Base-by-base conservation (phyloP, 1,139 yeast genomes). In the Protomyces gravidus region DNA sequence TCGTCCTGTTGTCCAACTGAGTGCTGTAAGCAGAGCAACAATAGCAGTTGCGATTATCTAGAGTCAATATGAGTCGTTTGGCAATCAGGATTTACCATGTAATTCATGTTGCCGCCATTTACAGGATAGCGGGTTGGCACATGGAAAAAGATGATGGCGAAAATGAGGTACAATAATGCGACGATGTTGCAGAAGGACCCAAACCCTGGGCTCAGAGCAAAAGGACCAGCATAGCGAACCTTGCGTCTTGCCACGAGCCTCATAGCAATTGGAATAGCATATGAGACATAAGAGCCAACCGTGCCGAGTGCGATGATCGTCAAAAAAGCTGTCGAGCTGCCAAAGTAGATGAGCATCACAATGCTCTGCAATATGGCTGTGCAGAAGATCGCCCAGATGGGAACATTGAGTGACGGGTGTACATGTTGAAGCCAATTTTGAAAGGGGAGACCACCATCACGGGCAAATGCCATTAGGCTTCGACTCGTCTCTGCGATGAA, bases 301-400 rank as follows among this genome's bases (percentile, higher is more conserved):
- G 88, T 94, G 3, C 94, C 86, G n/a, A 90, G 85, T 0, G 95
- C 94, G 74, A 88, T 80, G 69, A 87, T 87, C 1, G 95, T 89
- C 70, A 85, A 85, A 72, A 87, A 86, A 0, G 95, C 94, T 3
- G 89, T 80, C 2, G 82, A 75, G 0, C 94, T 86, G 0, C 87
- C 73, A 48, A 88, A 73, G 59, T 65, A 5, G 92, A 85, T 45
- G 86, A 75, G 17, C 82, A 70, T 1, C 89, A 87, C 73, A 2
- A 80, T 63, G 23, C 80, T 80, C 46, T 89, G 82, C 5, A 85
- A 80, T 0, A 74, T 77, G 78, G 85, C 84, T n/a, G 89, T 83
- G 50, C 87, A 74, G 61, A 83, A 72, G 50, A 86, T 76, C 0
- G 95, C 88, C 70, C 86, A 83, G 65, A 80, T 82, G 0, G 95